Conservation (phyloP, 345 rosid species). For the Geranium brycei region DNA sequence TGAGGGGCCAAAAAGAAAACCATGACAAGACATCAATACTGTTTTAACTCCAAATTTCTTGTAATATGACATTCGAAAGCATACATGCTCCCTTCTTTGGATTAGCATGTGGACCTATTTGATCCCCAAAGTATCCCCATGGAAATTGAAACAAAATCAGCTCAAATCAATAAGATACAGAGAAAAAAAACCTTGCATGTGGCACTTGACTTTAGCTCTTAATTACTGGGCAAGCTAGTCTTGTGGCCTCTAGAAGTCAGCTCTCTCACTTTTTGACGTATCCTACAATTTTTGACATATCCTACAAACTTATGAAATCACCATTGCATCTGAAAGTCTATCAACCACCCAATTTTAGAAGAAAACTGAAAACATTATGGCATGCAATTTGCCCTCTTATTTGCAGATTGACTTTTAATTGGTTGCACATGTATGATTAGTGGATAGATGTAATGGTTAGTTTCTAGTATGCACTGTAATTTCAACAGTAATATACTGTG, state of each 20-base stretch:
- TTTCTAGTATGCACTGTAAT: background rate
- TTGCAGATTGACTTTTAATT: background rate
- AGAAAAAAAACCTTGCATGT: background rate
- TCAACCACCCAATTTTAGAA: background rate
- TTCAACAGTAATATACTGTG: background rate
- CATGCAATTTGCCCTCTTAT: background rate
- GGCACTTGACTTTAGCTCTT: background rate
- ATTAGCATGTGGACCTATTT: background rate
- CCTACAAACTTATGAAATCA: background rate
- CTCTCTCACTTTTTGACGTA: too few species aligned
- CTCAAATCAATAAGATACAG: background rate
- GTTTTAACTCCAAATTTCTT: background rate
- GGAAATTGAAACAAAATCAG: background rate
- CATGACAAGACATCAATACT: too few species aligned
- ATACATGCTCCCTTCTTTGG: background rate
- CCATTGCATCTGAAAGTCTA: background rate
- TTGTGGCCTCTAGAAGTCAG: background rate
- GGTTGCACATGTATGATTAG: background rate
- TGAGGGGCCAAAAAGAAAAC: background rate
- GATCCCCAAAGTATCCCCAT: background rate
- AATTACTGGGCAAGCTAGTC: background rate
- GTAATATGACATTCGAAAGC: background rate
- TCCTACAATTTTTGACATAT: too few species aligned
- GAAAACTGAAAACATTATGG: background rate
- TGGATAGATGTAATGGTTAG: background rate